Conservation (phyloP, 495 filamentous ascomycete genomes). For the Acidiella bohemica region DNA sequence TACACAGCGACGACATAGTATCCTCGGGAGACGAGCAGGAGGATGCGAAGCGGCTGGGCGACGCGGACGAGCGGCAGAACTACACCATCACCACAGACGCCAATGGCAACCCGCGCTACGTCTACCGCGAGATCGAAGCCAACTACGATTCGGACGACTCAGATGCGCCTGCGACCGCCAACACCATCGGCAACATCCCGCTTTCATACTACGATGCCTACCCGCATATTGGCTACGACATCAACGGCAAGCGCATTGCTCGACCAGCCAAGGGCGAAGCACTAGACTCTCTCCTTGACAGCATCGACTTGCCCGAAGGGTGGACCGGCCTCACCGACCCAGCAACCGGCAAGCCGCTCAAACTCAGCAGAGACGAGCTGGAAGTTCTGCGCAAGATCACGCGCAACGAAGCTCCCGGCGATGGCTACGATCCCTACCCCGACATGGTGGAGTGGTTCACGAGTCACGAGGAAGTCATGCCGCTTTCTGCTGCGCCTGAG, state of each 20-base stretch:
- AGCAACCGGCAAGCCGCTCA: conserved; percentile 77
- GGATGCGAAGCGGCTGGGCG: too few species aligned
- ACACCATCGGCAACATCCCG: conserved; percentile 93
- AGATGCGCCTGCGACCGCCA: conserved; percentile 61
- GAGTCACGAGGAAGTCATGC: conserved; percentile 81
- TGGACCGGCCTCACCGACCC: conserved; percentile 95
- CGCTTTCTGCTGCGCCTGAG: conserved; percentile 83
- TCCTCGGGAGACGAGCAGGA: conserved; percentile 38
- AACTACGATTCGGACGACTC: conserved; percentile 93
- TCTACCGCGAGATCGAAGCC: conserved; percentile 83
- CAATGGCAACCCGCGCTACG: conserved; percentile 58
- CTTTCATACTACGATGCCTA: conserved; percentile 92
- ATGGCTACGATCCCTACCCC: conserved; percentile 83
- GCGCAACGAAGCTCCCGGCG: conserved; percentile 74
- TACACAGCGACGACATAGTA: conserved; percentile 40
- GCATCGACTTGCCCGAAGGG: conserved; percentile 93
- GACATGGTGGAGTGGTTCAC: conserved; percentile 87
- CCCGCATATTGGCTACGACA: conserved; percentile 96
- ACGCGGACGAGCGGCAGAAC: conserved; percentile 38
- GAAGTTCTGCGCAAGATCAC: conserved; percentile 80
- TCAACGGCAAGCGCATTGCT: conserved; percentile 96
- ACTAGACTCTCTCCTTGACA: conserved; percentile 84
- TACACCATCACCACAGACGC: conserved; percentile 52
- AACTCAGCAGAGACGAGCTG: conserved; percentile 76
- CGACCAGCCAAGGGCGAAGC: conserved; percentile 89